A percentile compares a stretch with the other conserved stretches of the same genome.
Conservation (phyloP, 495 filamentous ascomycete species). For the Tricharina praecox region DNA sequence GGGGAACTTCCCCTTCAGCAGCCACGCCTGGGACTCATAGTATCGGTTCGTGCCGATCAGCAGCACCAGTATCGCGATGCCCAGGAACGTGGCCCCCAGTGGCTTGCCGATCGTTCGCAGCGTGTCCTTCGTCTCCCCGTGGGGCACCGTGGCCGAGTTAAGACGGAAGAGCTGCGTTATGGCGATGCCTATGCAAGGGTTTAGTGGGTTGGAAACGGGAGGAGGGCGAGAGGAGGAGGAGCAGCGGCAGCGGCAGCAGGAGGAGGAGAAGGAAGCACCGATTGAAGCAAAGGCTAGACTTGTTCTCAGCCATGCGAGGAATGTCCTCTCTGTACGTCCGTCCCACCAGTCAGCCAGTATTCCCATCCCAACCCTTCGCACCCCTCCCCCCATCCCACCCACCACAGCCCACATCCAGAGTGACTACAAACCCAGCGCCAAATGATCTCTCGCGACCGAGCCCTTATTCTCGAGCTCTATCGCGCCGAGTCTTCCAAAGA, state of each 20-base stretch:
- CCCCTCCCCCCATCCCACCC: too few relatives aligned
- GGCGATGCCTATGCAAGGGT: slow-evolving; percentile 70
- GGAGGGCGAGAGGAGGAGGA: slow-evolving; percentile 45
- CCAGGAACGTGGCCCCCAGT: slow-evolving; percentile 82
- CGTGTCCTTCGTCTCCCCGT: slow-evolving; percentile 19
- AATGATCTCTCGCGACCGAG: slow-evolving; percentile 82
- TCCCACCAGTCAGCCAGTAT: slow-evolving; percentile 8
- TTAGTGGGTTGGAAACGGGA: slow-evolving; percentile 4
- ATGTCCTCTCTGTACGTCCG: slow-evolving; percentile 73
- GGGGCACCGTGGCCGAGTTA: slow-evolving; percentile 37
- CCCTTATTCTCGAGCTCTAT: slow-evolving; percentile 95
- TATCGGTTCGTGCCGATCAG: slow-evolving; percentile 61
- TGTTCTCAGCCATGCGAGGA: slow-evolving; percentile 91
- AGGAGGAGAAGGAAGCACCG: too few relatives aligned
- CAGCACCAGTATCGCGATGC: slow-evolving; percentile 70
- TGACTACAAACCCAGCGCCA: slow-evolving; percentile 88
- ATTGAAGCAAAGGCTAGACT: slow-evolving; percentile 92
- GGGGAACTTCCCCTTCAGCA: slow-evolving; percentile 84
- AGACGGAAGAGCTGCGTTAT: slow-evolving; percentile 92
- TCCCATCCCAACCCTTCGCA: too few relatives aligned
- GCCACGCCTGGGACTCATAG: slow-evolving; percentile 58
- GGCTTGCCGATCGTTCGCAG: slow-evolving; percentile 77
- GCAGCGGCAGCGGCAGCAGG: slow-evolving; percentile 71
- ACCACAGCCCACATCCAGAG: too few relatives aligned
- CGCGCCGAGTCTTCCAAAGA: slow-evolving; percentile 52